These are phyloP conservation scores for Pyronema domesticum DNA, from an alignment of 495 filamentous ascomycete species.

Conservation along the genomic window DNA sequence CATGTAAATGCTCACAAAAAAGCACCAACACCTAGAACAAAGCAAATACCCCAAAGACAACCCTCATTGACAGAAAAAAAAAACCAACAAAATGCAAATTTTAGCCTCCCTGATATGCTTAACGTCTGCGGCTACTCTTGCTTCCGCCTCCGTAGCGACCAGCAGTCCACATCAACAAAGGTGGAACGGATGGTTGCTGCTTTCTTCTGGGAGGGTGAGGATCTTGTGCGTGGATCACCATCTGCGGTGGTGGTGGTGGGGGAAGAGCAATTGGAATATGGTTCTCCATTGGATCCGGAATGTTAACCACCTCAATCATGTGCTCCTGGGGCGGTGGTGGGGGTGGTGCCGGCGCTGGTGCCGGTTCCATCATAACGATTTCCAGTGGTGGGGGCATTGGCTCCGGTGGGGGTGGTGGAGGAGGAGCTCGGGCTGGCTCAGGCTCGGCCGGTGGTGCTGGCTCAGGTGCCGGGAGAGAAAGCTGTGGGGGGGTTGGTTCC, in stretches of 20 bases:
- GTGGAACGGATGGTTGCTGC: constrained; percentile 12
- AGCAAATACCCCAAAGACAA: not conserved
- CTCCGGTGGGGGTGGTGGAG: constrained; percentile 9
- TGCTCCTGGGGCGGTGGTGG: constrained; percentile 11
- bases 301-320: constrained; percentile 2
- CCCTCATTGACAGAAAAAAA: not conserved
- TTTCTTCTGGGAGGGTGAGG: constrained; percentile 9
- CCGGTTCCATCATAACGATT: constrained; percentile 1
- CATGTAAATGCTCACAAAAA: not conserved
- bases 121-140: constrained; percentile 2
- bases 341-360: constrained; percentile 8
- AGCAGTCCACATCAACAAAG: constrained; percentile 24
- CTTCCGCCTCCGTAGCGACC: constrained; percentile 14
- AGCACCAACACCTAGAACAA: not conserved
- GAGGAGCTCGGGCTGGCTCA: constrained; percentile 1
- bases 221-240: constrained; percentile 1
- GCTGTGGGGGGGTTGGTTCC: constrained; percentile 11
- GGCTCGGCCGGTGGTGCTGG: constrained; percentile 9
- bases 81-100: not conserved
- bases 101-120: not conserved
- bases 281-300: constrained; percentile 4
- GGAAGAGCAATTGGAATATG: constrained; percentile 5
- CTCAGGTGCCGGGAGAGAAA: constrained; percentile 14
- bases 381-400: constrained; percentile 5
- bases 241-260: constrained; percentile 3